Evolutionary conservation across 2,329 filamentous ascomycete species (phyloP), one percentile per base, ranked within the genome.

Genomic region (Corynespora cassiicola): DNA sequence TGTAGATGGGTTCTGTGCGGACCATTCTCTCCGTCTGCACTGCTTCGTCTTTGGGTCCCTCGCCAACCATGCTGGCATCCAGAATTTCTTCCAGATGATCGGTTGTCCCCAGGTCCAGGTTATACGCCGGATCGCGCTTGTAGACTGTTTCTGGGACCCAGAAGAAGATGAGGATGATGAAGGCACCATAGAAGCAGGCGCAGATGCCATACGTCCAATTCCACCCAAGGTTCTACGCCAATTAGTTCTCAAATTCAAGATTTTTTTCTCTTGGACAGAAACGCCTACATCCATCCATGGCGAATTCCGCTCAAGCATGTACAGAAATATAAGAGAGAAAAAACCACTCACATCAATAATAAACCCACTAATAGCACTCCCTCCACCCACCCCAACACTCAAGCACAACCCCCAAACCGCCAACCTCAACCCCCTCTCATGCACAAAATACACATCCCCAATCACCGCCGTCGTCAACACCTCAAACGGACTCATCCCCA

Each of bases 361-460:
- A 17, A 53, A 56, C 26, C 52, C 52, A 4, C 36, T 42, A 26
- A 56, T 56, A 23, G 44, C 51, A 24, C 35, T 42, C 2, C 49
- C 52, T 4, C 52, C 52, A 15, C 49, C 52, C 6, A 56, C 50
- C 1, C 52, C 52, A 7, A 53, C 45, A 9, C 25, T 31, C 15
- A 56, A 30, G 20, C 49, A 56, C n/a, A 56, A 16, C 5, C 50
- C 50, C 52, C 52, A 56, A 17, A 53, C 31, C 1, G 90, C 90
- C 89, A 96, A 95, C 39, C 90, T 81, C 54, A 86, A 81, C 20
- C 90, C 90, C 40, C 88, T 80, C 74, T 87, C 83, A 71, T 90
- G 91, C 18, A 96, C 88, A 66, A 85, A 94, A 69, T 91, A 96
- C 26, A 96, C 66, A 66, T 96, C 91, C 27, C 89, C 90, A 7